Conservation (phyloP, 306 rosid species). For the Quercus gilva region DNA sequence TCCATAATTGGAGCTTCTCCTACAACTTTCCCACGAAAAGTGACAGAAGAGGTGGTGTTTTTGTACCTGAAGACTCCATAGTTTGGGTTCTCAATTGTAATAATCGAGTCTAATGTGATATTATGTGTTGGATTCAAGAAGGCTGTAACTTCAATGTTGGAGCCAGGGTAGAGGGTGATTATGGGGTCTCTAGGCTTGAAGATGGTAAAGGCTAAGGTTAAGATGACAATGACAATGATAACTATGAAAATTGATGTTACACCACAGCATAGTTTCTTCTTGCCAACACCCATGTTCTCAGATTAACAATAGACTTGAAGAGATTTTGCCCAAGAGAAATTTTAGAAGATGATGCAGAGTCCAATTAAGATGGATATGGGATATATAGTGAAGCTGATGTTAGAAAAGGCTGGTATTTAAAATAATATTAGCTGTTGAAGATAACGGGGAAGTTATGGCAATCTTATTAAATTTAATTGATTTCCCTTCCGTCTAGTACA, state of each 20-base stretch:
- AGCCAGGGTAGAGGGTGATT: conserved; percentile 21
- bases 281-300: conserved; percentile 13
- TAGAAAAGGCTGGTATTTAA: neutral
- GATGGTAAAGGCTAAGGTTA: conserved; percentile 33
- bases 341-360: neutral
- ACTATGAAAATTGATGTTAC: conserved; percentile 21
- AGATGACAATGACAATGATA: conserved; percentile 8
- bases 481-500: neutral
- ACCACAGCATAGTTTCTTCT: conserved; percentile 26
- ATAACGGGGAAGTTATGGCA: neutral
- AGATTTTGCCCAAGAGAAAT: neutral
- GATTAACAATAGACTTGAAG: neutral
- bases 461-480: neutral
- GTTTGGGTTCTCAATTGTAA: conserved; percentile 40
- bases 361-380: too few relatives aligned
- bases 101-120: conserved; percentile 26
- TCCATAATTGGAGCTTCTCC: conserved; percentile 20
- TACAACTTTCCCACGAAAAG: conserved; percentile 10
- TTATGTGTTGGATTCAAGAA: neutral
- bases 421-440: conserved; percentile 6
- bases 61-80: conserved; percentile 27
- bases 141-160: conserved; percentile 4
- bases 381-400: neutral
- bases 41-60: conserved; percentile 19
- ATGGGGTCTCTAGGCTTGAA: conserved; percentile 42